These are phyloP conservation scores for Lipomyces sp. DNA, from an alignment of 805 yeast species.

Conservation along the genomic window DNA sequence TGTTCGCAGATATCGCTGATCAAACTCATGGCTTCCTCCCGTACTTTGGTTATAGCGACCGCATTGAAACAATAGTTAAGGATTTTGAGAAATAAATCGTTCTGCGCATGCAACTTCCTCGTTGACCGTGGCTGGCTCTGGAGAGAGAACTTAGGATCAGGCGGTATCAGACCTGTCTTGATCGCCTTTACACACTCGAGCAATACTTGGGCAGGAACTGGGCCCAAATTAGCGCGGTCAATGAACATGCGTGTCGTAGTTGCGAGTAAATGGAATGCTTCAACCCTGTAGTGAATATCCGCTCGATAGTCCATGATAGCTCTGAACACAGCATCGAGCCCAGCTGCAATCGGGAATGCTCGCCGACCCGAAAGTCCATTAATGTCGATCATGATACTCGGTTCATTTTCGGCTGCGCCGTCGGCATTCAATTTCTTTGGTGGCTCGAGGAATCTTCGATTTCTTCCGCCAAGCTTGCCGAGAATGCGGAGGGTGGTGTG, in stretches of 20 bases:
- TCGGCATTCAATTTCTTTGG: constrained; percentile 65
- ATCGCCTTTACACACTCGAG: constrained; percentile 31
- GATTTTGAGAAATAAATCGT: constrained; percentile 65
- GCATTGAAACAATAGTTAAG: constrained; percentile 61
- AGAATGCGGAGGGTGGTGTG: constrained; percentile 91
- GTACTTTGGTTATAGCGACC: constrained; percentile 71
- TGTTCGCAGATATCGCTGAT: constrained; percentile 76
- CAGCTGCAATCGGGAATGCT: constrained; percentile 82
- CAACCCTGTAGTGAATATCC: constrained; percentile 67
- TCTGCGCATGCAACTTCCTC: constrained; percentile 50
- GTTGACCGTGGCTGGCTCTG: constrained; percentile 28
- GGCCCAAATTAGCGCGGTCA: constrained; percentile 47
- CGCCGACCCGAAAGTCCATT: constrained; percentile 68
- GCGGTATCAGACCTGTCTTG: constrained; percentile 33
- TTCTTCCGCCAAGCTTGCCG: constrained; percentile 96
- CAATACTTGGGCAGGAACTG: constrained; percentile 23
- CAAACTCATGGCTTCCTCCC: constrained; percentile 66
- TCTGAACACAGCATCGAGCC: constrained; percentile 75
- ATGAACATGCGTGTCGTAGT: constrained; percentile 71
- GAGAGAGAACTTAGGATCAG: constrained; percentile 32
- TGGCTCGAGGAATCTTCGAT: constrained; percentile 80
- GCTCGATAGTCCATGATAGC: constrained; percentile 67
- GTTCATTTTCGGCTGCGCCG: constrained; percentile 61
- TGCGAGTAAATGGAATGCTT: constrained; percentile 76
- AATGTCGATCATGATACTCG: constrained; percentile 68